These are phyloP conservation scores for Bimuria novae-zelandiae DNA, from an alignment of 2,329 filamentous ascomycete genomes.

Conservation along the genomic window DNA sequence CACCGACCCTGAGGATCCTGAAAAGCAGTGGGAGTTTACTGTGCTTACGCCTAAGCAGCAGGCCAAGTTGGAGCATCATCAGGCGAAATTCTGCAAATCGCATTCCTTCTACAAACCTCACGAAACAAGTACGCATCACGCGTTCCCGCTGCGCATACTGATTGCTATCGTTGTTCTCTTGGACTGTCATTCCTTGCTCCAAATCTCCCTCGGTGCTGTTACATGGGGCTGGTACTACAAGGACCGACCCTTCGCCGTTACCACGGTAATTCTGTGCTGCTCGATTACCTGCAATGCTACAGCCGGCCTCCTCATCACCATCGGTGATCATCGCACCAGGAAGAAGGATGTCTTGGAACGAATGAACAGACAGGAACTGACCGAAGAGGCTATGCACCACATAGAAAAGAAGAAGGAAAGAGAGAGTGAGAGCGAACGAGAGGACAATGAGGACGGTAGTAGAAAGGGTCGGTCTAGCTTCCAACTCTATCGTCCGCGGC, in stretches of 20 bases:
- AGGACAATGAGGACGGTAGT: constrained; percentile 24
- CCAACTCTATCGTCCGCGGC: constrained; percentile 10
- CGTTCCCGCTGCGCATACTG: constrained; percentile 75
- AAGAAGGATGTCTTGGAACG: constrained; percentile 86
- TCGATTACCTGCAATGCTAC: constrained; percentile 78
- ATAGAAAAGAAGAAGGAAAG: constrained; percentile 53
- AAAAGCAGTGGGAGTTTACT: constrained; percentile 56
- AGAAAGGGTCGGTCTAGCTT: constrained; percentile 19
- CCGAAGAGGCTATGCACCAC: constrained; percentile 65
- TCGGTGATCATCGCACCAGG: constrained; percentile 75
- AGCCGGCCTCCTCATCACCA: constrained; percentile 74
- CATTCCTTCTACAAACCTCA: constrained; percentile 91
- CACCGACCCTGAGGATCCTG: constrained; percentile 40
- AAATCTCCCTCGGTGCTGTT: constrained; percentile 76
- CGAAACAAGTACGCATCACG: constrained; percentile 79
- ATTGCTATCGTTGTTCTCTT: constrained; percentile 78
- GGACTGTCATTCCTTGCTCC: constrained; percentile 78
- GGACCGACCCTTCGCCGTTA: constrained; percentile 70
- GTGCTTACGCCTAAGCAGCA: constrained; percentile 71
- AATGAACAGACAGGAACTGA: constrained; percentile 77
- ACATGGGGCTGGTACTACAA: constrained; percentile 81
- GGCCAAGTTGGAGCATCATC: constrained; percentile 72
- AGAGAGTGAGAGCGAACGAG: constrained; percentile 46
- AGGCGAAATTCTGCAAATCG: constrained; percentile 77
- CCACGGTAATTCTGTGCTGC: constrained; percentile 78